Evolutionary conservation across 2,329 filamentous ascomycete genomes (phyloP).

Genomic region (Phoma sp.): DNA sequence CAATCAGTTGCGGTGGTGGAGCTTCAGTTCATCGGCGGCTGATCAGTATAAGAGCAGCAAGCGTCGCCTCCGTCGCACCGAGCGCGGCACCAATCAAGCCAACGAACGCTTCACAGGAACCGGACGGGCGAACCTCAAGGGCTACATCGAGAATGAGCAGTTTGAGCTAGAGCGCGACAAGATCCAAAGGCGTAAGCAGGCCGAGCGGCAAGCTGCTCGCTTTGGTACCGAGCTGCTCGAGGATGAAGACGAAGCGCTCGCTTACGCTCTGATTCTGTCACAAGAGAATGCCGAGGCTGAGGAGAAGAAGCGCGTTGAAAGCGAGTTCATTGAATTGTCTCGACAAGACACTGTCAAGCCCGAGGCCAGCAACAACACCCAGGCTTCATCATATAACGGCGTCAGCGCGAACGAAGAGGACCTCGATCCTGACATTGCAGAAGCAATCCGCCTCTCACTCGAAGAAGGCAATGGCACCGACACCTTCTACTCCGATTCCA

Average conservation of each 20-base stretch:
- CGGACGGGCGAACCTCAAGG: conserved; percentile 73
- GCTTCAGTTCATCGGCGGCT: conserved; percentile 81
- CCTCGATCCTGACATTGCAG: conserved; percentile 65
- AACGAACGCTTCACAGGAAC: conserved; percentile 67
- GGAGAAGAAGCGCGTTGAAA: conserved; percentile 55
- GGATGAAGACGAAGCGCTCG: conserved; percentile 67
- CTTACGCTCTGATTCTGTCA: conserved; percentile 69
- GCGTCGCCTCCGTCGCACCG: conserved; percentile 76
- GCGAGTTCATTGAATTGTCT: conserved; percentile 42
- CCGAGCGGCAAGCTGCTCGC: conserved; percentile 73
- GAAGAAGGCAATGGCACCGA: conserved; percentile 26
- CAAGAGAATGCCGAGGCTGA: conserved; percentile 63
- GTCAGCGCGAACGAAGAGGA: conserved; percentile 53
- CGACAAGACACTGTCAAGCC: conserved; percentile 13
- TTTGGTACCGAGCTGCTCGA: conserved; percentile 82
- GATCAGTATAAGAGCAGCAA: conserved; percentile 79
- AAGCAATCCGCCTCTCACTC: conserved; percentile 66
- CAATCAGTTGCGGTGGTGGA: conserved; percentile 89
- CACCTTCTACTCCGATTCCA: conserved; percentile 13
- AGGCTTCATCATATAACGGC: conserved; percentile 37
- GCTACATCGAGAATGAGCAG: conserved; percentile 87
- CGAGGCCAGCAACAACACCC: conserved; percentile 38
- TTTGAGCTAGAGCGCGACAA: conserved; percentile 80
- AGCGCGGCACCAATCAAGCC: conserved; percentile 66
- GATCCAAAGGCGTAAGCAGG: conserved; percentile 70